A percentile compares a stretch with the other conserved stretches of the same genome.
These are phyloP conservation scores for Sphaerulina vaccinii DNA, from an alignment of 2,329 filamentous ascomycete genomes.

Conservation along the genomic window DNA sequence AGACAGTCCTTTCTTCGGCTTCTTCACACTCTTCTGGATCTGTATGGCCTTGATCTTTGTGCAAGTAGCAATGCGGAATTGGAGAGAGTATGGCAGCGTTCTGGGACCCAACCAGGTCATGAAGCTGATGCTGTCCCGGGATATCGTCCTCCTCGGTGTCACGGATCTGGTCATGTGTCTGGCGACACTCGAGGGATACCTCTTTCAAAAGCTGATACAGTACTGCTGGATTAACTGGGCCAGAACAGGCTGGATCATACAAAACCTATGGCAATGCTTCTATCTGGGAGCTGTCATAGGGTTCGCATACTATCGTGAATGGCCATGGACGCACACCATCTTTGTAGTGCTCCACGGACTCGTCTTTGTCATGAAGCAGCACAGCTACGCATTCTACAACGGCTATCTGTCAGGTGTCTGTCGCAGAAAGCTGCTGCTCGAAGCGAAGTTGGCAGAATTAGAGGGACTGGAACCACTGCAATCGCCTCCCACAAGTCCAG, in stretches of 20 bases:
- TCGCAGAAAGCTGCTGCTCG: slow-evolving; percentile 47
- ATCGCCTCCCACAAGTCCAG: slow-evolving; percentile 39
- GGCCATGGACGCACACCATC: slow-evolving; percentile 81
- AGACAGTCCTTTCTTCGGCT: slow-evolving; percentile 72
- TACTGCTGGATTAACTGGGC: slow-evolving; percentile 67
- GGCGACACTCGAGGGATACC: slow-evolving; percentile 63
- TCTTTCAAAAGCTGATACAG: slow-evolving; percentile 62
- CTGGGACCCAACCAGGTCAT: slow-evolving; percentile 72
- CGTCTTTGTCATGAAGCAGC: slow-evolving; percentile 81
- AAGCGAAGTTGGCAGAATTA: slow-evolving; percentile 56
- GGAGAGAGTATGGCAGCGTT: slow-evolving; percentile 64
- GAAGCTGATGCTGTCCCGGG: slow-evolving; percentile 62
- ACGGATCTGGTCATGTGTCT: slow-evolving; percentile 70
- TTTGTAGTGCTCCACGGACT: slow-evolving; percentile 74
- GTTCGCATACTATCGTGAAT: slow-evolving; percentile 68
- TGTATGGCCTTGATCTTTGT: slow-evolving; percentile 65
- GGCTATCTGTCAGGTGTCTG: slow-evolving; percentile 63
- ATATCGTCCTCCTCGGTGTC: slow-evolving; percentile 52
- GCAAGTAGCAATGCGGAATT: slow-evolving; percentile 67
- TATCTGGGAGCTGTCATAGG: slow-evolving; percentile 64
- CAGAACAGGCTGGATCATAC: slow-evolving; percentile 67
- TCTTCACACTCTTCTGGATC: slow-evolving; percentile 78
- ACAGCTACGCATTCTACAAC: slow-evolving; percentile 77
- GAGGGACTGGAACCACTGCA: slow-evolving; percentile 52
- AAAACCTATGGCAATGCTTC: slow-evolving; percentile 69